Percentiles rank a stretch among this genome's conserved stretches.
phyloP scores from a whole-genome alignment of 345 rosid species.

The Diplotaxis tenuifolia region DNA sequence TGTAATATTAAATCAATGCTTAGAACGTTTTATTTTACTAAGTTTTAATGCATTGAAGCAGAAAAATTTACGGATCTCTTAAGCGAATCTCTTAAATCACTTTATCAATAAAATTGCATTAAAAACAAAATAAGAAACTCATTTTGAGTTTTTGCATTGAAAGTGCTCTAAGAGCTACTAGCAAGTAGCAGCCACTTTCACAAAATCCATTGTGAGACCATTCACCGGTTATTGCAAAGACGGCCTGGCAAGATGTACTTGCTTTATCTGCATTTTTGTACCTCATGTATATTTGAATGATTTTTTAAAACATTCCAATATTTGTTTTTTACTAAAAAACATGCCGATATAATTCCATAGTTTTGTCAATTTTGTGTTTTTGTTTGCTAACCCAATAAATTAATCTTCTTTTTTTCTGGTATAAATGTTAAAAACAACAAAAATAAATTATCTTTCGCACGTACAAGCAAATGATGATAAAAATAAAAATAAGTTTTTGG shows the following conservation, averaged over 20 bases:
- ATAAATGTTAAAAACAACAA: too few species aligned
- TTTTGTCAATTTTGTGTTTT: background rate
- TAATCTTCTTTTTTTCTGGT: too few species aligned
- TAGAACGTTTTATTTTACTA: too few species aligned
- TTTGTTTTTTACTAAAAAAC: background rate
- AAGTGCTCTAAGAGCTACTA: background rate
- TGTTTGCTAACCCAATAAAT: background rate
- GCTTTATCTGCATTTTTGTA: background rate
- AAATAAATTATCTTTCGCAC: background rate
- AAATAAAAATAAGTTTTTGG: background rate
- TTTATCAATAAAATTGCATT: too few species aligned
- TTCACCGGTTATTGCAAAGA: background rate
- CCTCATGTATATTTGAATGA: background rate
- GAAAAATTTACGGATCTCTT: too few species aligned
- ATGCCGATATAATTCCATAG: background rate
- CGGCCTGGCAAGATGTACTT: background rate
- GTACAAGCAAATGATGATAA: background rate
- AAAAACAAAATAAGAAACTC: too few species aligned
- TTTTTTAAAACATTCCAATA: background rate
- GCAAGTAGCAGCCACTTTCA: background rate
- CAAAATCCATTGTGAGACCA: background rate
- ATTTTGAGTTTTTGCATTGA: too few species aligned
- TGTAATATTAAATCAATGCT: too few species aligned
- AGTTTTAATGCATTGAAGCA: too few species aligned
- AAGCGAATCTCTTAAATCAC: too few species aligned